Conservation (phyloP, 345 rosid genomes). For the Kandelia obovata region DNA sequence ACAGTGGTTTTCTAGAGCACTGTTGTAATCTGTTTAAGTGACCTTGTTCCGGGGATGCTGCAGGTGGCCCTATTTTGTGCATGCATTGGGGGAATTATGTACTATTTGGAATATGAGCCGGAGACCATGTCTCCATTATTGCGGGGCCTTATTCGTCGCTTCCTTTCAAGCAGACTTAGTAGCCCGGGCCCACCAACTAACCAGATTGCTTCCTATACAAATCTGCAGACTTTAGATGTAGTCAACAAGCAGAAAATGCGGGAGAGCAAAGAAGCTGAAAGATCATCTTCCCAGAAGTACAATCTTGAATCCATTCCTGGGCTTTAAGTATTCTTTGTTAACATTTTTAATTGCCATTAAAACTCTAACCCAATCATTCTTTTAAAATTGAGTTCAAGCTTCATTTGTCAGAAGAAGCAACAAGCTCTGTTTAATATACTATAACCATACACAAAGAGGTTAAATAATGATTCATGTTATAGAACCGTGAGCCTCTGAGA, state of each 20-base stretch:
- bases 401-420: conserved; percentile 9
- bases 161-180: conserved; percentile 92
- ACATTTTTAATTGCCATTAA: background rate
- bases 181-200: conserved; percentile 56
- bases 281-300: conserved; percentile 54
- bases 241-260: conserved; percentile 48
- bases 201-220: conserved; percentile 59
- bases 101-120: conserved; percentile 89
- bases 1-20: background rate
- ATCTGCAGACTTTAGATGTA: conserved; percentile 67
- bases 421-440: background rate
- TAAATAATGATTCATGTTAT: background rate
- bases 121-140: conserved; percentile 96
- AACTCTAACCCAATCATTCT: conserved; percentile 22
- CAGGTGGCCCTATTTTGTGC: conserved; percentile 96
- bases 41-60: background rate
- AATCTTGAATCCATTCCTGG: conserved; percentile 93
- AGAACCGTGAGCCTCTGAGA: background rate
- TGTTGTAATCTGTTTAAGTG: background rate
- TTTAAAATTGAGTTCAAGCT: background rate
- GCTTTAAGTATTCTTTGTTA: conserved; percentile 41
- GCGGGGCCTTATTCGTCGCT: conserved; percentile 84
- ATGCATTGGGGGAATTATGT: conserved; percentile 99
- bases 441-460: background rate
- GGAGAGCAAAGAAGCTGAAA: conserved; percentile 48